Evolutionary conservation across 2,329 filamentous ascomycete genomes (phyloP), one percentile per base, ranked within the genome.

Genomic region (Alternaria panax): DNA sequence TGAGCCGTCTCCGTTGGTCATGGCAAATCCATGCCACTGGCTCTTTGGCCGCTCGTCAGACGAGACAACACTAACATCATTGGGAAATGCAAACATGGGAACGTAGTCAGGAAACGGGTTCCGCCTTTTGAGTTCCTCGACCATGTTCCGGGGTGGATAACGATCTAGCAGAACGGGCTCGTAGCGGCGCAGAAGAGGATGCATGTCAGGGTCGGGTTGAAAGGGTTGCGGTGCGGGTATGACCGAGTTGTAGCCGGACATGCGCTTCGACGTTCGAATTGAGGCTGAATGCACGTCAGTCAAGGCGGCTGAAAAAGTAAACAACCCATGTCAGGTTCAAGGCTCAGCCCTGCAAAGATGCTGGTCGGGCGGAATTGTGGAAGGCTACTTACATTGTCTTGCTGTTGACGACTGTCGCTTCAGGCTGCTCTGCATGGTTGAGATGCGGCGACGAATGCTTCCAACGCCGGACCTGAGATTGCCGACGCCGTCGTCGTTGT

Each of bases 1-100:
- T 55, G 92, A 91, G 70, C 92, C 94, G 75, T 98, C 93, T 56
- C 92, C 91, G 22, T 90, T 91, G 2, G 95, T 99, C 95, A 99
- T 98, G 63, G 92, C 93, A 75, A 99, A 99, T 48, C 95, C 95
- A 79, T 99, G 95, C 95, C 95, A 99, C 24, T 93, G 97, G n/a
- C 95, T 94, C 62, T 93, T 86, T 1, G 95, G 95, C 62, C 93
- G 87, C 75, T 97, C 92, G 73, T 99, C 95, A 1, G 93, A 93
- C 1, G 95, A 97, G 9, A 98, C 92, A 52, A 99, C 95, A 64
- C 93, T 93, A 69, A 99, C 95, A 77, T 99, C 95, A 78, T 98
- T 97, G 45, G 95, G 95, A 72, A 98, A 99, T 54, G 95, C 93
- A 79, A 99, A 99, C 95, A 99, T 98, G 57, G 95, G 95, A 18